Base-by-base conservation (phyloP, 2,329 filamentous ascomycete genomes). In the Nakataea oryzae region DNA sequence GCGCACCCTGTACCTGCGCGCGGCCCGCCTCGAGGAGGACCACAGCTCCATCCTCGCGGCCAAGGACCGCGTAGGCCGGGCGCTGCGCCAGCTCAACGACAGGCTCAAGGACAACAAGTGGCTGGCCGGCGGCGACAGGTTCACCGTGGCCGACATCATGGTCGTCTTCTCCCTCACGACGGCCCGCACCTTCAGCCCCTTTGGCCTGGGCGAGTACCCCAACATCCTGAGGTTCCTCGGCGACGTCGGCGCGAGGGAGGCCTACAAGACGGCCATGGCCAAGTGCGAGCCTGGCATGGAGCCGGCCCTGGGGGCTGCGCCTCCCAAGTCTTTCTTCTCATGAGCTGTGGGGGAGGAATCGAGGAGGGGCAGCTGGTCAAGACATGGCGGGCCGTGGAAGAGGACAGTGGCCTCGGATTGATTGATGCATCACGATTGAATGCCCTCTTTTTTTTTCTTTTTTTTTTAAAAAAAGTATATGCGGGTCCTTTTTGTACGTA, bases 61-160 rank as follows among this genome's bases (percentile, higher is more conserved):
- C 12, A 66, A 68, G 7, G 70, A 67, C 7, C 74, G 74, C 14
- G 67, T 81, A 2, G 62, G 70, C 3, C 69, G 65, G n/a, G 70
- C 74, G 0, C 64, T 88, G 41, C 56, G 62, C n/a, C 66, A 76
- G 27, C 60, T 86, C 29, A 77, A 89, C 54, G 70, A 78, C 2
- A 74, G 81, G 13, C 69, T 89, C 3, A 66, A 65, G 3, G 64
- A 71, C 1, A 79, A 75, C 47, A 69, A 74, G 9, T 90, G 80
- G 76, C 72, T 90, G 27, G 85, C 82, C 0, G 87, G 86, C 2
- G 73, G 79, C 0, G 76, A 85, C 60, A n/a, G 21, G 21, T 83
- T 90, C 63, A 88, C 84, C 0, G 84, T 77, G 1, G 87, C 87
- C 1, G 87, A 90, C 71, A 75, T 88, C 54, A 88, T 89, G 84